These are phyloP conservation scores for Scheffersomyces ergatensis DNA, from an alignment of 805 yeast species.

Conservation along the genomic window DNA sequence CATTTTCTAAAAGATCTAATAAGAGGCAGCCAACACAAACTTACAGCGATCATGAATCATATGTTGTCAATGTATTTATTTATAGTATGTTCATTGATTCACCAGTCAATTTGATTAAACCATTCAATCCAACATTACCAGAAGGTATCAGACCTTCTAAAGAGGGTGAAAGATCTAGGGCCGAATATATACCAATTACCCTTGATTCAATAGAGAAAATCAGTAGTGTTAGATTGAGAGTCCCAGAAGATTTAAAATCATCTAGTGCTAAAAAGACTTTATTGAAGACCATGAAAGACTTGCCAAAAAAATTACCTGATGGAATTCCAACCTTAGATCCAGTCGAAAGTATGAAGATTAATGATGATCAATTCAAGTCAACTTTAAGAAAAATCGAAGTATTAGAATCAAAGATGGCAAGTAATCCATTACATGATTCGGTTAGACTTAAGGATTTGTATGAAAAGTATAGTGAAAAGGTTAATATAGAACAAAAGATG, in stretches of 20 bases:
- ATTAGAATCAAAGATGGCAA: slow-evolving; percentile 66
- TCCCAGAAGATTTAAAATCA: slow-evolving; percentile 72
- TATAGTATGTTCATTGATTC: slow-evolving; percentile 76
- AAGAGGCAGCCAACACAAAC: slow-evolving; percentile 57
- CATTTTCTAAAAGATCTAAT: slow-evolving; percentile 66
- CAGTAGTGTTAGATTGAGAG: slow-evolving; percentile 74
- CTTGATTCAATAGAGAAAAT: slow-evolving; percentile 70
- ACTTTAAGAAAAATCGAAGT: slow-evolving; percentile 78
- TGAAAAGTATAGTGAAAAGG: slow-evolving; percentile 62
- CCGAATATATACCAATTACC: slow-evolving; percentile 83
- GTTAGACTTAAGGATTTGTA: slow-evolving; percentile 62
- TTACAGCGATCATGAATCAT: slow-evolving; percentile 84
- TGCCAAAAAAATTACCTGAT: slow-evolving; percentile 79
- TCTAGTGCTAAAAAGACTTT: slow-evolving; percentile 56
- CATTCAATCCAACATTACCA: slow-evolving; percentile 74
- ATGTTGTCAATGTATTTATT: slow-evolving; percentile 81
- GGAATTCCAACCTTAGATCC: slow-evolving; percentile 93
- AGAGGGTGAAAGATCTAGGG: slow-evolving; percentile 66
- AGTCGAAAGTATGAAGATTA: slow-evolving; percentile 86
- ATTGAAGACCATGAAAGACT: slow-evolving; percentile 75
- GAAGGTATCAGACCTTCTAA: slow-evolving; percentile 86
- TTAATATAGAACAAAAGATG: slow-evolving; percentile 57
- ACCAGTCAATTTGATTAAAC: slow-evolving; percentile 78
- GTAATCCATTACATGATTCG: slow-evolving; percentile 67
- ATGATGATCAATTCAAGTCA: slow-evolving; percentile 70